Evolutionary conservation across 1,139 yeast genomes (phyloP).

Genomic region (Protomyces inundatus): DNA sequence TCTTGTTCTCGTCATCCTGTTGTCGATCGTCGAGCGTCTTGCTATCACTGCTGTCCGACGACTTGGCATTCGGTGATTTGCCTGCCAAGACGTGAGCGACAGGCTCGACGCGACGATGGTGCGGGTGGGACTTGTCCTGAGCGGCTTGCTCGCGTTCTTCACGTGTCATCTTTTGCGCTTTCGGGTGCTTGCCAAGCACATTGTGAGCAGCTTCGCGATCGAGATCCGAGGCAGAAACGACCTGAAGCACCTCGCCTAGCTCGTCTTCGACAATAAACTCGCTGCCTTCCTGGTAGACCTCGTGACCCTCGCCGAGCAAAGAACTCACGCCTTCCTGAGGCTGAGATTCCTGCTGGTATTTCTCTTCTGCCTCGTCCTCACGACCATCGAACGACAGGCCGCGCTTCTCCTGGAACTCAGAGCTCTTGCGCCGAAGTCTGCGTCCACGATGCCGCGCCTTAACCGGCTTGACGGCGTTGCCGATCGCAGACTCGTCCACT

Average conservation of each 20-base stretch:
- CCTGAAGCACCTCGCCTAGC: constrained; percentile 83
- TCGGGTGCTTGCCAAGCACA: constrained; percentile 8
- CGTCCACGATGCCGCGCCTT: background rate
- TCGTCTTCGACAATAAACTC: constrained; percentile 78
- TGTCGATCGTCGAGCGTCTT: background rate
- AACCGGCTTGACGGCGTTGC: constrained; percentile 1
- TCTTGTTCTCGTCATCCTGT: background rate
- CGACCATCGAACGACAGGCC: no score
- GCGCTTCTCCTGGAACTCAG: constrained; percentile 3
- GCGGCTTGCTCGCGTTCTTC: constrained; percentile 33
- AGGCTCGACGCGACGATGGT: background rate
- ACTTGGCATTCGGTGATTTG: background rate
- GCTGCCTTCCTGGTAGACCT: constrained; percentile 76
- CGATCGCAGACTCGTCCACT: constrained; percentile 18
- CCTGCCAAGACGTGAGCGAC: background rate
- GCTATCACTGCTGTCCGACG: background rate
- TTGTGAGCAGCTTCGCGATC: constrained; percentile 32
- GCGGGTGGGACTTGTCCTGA: constrained; percentile 15
- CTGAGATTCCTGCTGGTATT: background rate
- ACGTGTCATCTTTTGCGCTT: background rate
- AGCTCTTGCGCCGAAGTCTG: constrained; percentile 1
- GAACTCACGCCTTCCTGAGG: constrained; percentile 18
- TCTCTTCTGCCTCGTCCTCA: background rate
- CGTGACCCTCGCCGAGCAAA: constrained; percentile 31
- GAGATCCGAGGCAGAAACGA: constrained; percentile 47